Evolutionary conservation across 2,329 filamentous ascomycete species (phyloP).

Genomic region (Phoma herbarum): DNA sequence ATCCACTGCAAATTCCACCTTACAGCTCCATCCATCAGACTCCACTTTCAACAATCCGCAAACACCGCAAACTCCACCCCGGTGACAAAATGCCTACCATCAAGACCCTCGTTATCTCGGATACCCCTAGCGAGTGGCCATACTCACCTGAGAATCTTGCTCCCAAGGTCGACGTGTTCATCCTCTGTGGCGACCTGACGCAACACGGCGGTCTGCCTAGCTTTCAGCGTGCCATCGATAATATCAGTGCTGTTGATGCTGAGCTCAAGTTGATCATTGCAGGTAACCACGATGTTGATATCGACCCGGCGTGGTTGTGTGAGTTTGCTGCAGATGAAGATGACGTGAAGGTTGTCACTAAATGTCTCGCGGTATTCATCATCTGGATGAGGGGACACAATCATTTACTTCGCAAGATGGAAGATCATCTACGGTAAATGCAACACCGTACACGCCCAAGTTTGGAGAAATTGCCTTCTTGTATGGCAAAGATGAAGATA

Average conservation of each 20-base stretch:
- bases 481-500: slow-evolving; percentile 20
- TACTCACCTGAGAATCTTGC: neutral
- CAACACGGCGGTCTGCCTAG: slow-evolving; percentile 56
- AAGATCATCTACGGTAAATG: slow-evolving; percentile 59
- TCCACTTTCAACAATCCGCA: neutral
- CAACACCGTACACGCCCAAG: slow-evolving; percentile 58
- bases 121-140: slow-evolving; percentile 45
- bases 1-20: too few species aligned
- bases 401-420: slow-evolving; percentile 57
- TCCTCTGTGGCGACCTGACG: slow-evolving; percentile 66
- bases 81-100: neutral
- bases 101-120: slow-evolving; percentile 47
- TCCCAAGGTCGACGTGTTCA: slow-evolving; percentile 58
- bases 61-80: neutral
- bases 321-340: slow-evolving; percentile 17
- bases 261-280: slow-evolving; percentile 67
- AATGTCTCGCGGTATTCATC: slow-evolving; percentile 53
- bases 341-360: slow-evolving; percentile 39
- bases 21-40: neutral
- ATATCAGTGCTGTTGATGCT: slow-evolving; percentile 58
- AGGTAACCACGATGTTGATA: slow-evolving; percentile 67
- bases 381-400: slow-evolving; percentile 62
- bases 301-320: slow-evolving; percentile 53
- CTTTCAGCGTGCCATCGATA: slow-evolving; percentile 55
- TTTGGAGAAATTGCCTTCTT: slow-evolving; percentile 24